phyloP scores from a whole-genome alignment of 306 rosid genomes.

The Prinsepia uniflora region DNA sequence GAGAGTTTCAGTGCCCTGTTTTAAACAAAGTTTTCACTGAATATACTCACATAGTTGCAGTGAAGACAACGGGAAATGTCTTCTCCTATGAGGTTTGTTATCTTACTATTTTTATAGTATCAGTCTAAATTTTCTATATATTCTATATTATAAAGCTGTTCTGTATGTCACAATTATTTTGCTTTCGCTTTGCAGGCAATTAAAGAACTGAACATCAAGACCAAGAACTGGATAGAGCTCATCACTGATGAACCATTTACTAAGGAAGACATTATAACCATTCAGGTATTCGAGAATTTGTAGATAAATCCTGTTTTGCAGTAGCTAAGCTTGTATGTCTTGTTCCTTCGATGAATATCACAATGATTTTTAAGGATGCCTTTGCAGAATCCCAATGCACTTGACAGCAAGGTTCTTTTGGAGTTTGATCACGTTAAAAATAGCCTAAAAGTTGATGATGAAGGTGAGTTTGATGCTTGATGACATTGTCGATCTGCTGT shows the following conservation, averaged over 20 bases:
- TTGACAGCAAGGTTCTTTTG: slow-evolving; percentile 71
- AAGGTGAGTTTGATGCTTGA: slow-evolving; percentile 53
- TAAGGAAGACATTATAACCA: slow-evolving; percentile 80
- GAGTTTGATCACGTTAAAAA: slow-evolving; percentile 91
- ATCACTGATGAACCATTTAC: slow-evolving; percentile 88
- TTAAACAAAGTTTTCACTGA: slow-evolving; percentile 95
- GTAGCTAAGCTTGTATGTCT: not conserved
- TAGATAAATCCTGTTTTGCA: slow-evolving; percentile 16
- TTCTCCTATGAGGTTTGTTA: slow-evolving; percentile 82
- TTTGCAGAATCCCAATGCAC: slow-evolving; percentile 91
- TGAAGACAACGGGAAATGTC: slow-evolving; percentile 96
- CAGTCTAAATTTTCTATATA: not conserved
- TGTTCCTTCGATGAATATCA: slow-evolving; percentile 21
- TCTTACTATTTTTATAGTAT: slow-evolving; percentile 13
- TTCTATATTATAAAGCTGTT: not conserved
- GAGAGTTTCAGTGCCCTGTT: slow-evolving; percentile 94
- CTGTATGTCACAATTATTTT: not conserved
- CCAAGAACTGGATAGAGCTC: slow-evolving; percentile 97
- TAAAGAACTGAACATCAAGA: slow-evolving; percentile 89
- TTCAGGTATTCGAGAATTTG: slow-evolving; percentile 57
- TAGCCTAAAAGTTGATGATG: slow-evolving; percentile 73
- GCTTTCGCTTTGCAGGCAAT: slow-evolving; percentile 52
- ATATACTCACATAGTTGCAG: slow-evolving; percentile 87
- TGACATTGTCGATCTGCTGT: slow-evolving; percentile 20
- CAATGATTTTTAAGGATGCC: slow-evolving; percentile 18